Percentiles rank a stretch among this genome's conserved stretches.
Evolutionary conservation across 2,329 filamentous ascomycete species (phyloP).

Genomic region (Setomelanomma holmii): DNA sequence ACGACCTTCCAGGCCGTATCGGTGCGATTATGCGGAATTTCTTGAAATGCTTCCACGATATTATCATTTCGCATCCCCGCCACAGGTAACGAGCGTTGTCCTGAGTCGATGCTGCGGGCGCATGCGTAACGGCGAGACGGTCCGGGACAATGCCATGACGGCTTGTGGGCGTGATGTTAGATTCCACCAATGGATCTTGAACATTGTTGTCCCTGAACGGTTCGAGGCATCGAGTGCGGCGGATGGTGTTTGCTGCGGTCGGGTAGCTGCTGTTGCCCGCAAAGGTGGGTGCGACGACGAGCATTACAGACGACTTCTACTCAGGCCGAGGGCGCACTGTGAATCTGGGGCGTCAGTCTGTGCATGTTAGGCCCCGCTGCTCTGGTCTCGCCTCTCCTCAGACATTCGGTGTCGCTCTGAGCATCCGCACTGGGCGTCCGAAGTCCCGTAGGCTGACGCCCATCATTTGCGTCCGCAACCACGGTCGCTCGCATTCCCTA

Average conservation of each 20-base stretch:
- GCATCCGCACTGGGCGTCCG: not conserved
- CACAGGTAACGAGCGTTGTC: no score
- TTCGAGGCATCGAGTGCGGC: conserved; percentile 4
- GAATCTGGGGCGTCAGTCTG: not conserved
- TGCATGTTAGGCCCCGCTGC: not conserved
- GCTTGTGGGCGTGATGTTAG: not conserved
- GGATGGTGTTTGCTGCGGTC: conserved; percentile 10
- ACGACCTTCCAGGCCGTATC: no score
- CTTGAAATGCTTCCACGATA: no score
- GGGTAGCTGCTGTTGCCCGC: conserved; percentile 6
- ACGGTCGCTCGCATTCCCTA: not conserved
- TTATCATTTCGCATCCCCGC: no score
- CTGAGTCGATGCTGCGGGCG: no score
- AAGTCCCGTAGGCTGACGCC: not conserved
- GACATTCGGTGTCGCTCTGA: not conserved
- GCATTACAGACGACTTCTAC: not conserved
- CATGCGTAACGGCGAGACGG: no score
- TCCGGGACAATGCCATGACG: not conserved
- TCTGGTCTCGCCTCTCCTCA: not conserved
- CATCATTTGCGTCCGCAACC: not conserved
- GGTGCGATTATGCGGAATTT: no score
- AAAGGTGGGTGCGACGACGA: conserved; percentile 5
- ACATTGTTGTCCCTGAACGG: not conserved
- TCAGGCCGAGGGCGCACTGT: no score
- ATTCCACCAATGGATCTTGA: no score